These are phyloP conservation scores for Datisca glomerata DNA, from an alignment of 306 rosid genomes.

Conservation along the genomic window DNA sequence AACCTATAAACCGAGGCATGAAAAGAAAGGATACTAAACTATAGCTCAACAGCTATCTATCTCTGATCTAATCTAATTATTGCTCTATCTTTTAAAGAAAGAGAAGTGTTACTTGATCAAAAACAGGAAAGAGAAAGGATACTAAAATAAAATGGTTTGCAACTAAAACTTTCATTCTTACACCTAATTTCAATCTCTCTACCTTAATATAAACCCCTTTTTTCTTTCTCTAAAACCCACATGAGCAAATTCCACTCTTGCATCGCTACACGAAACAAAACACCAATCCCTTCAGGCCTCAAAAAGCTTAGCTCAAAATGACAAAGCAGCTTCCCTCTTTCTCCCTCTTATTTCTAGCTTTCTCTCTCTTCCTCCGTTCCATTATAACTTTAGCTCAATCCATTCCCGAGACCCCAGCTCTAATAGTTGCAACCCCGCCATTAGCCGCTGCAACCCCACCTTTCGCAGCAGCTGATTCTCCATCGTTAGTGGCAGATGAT, in stretches of 20 bases:
- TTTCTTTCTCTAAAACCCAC: background rate
- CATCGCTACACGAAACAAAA: background rate
- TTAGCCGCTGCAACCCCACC: background rate
- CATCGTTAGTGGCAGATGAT: conserved; percentile 4
- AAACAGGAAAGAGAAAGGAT: no score
- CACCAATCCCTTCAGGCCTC: no score
- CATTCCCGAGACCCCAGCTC: conserved; percentile 10
- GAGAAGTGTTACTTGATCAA: no score
- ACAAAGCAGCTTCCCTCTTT: conserved; percentile 20
- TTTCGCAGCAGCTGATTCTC: background rate
- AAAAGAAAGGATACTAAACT: no score
- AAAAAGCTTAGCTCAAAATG: conserved; percentile 7
- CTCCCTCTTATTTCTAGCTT: conserved; percentile 18
- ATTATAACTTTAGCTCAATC: conserved; percentile 18
- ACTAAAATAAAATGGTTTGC: background rate
- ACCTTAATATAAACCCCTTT: background rate
- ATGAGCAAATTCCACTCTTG: no score
- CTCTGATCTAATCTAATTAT: background rate
- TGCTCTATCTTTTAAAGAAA: background rate
- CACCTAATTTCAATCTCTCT: background rate
- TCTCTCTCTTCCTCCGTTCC: conserved; percentile 15
- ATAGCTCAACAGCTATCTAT: background rate
- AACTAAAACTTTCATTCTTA: background rate
- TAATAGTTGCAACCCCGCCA: no score
- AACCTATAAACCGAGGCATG: no score